phyloP scores from a whole-genome alignment of 1,139 yeast species.

The Yamadazyma membranifaciens region DNA sequence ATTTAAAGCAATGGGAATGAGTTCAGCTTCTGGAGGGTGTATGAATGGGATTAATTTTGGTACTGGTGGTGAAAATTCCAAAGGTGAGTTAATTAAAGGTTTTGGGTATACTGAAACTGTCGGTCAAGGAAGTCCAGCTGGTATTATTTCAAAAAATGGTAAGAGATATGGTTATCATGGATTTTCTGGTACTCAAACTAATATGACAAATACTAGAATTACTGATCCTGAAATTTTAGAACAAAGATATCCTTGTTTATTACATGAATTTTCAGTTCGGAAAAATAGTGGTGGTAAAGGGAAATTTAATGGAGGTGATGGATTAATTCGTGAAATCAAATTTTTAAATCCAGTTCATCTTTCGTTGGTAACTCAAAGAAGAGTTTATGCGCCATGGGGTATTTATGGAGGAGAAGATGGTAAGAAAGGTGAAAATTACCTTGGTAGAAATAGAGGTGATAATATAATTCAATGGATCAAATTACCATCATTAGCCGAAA shows the following conservation, averaged over 20 bases:
- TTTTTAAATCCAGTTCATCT: constrained; percentile 20
- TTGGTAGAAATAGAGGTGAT: constrained; percentile 38
- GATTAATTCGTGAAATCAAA: constrained; percentile 22
- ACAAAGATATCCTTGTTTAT: constrained; percentile 30
- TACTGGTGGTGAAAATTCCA: constrained; percentile 34
- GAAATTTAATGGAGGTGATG: constrained; percentile 33
- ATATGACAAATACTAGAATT: constrained; percentile 44
- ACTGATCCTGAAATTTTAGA: constrained; percentile 40
- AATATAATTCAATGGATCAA: constrained; percentile 22
- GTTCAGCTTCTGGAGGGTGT: constrained; percentile 39
- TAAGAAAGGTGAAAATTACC: constrained; percentile 55
- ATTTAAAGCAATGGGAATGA: constrained; percentile 40
- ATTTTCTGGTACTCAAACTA: constrained; percentile 43
- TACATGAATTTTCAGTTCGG: constrained; percentile 26
- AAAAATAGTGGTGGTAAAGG: constrained; percentile 35
- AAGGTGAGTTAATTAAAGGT: constrained; percentile 37
- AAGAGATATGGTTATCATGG: constrained; percentile 30
- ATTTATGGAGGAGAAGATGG: constrained; percentile 43
- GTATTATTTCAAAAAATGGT: constrained; percentile 25
- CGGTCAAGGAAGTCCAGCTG: constrained; percentile 48
- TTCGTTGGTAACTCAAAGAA: constrained; percentile 21
- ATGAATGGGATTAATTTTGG: constrained; percentile 47
- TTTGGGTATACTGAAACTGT: constrained; percentile 50
- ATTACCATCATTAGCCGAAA: constrained; percentile 22
- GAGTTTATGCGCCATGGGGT: constrained; percentile 23